These are phyloP conservation scores for Aphanomyces astaci DNA, from an alignment of 352 stramenopile genomes.

Conservation along the genomic window DNA sequence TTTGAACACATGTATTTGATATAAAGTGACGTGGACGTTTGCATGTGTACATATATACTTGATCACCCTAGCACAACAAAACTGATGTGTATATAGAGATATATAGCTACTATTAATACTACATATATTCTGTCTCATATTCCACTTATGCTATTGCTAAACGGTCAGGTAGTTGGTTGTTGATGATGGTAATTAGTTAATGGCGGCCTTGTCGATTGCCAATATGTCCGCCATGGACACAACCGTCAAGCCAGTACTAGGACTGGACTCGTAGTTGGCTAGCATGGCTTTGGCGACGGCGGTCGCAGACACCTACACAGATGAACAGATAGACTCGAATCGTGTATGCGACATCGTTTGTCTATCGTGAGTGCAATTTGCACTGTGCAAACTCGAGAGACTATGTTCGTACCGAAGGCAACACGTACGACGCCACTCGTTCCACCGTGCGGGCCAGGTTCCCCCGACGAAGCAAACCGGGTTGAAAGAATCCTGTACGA, in stretches of 20 bases:
- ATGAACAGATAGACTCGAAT: conserved; percentile 12
- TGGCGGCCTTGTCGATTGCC: not conserved
- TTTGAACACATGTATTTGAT: no score
- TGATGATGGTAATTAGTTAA: no score
- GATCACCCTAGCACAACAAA: no score
- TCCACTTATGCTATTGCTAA: no score
- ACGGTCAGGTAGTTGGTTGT: no score
- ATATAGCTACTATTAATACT: no score
- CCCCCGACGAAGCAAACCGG: conserved; percentile 49
- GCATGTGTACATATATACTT: no score
- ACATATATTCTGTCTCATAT: no score
- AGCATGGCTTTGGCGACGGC: conserved; percentile 63
- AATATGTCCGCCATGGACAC: conserved; percentile 11
- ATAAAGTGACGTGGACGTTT: no score
- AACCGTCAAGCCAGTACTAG: conserved; percentile 5
- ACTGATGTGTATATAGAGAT: no score
- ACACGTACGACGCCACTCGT: conserved; percentile 40
- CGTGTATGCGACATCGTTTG: not conserved
- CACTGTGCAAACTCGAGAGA: not conserved
- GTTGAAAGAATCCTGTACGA: conserved; percentile 50
- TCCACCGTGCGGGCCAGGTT: conserved; percentile 46
- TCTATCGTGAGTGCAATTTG: no score
- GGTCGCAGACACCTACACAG: conserved; percentile 34
- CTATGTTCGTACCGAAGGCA: conserved; percentile 35
- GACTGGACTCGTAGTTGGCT: conserved; percentile 42